Evolutionary conservation across 1,284 basidiomycete species (phyloP).

Genomic region (Meira miltonrushii): DNA sequence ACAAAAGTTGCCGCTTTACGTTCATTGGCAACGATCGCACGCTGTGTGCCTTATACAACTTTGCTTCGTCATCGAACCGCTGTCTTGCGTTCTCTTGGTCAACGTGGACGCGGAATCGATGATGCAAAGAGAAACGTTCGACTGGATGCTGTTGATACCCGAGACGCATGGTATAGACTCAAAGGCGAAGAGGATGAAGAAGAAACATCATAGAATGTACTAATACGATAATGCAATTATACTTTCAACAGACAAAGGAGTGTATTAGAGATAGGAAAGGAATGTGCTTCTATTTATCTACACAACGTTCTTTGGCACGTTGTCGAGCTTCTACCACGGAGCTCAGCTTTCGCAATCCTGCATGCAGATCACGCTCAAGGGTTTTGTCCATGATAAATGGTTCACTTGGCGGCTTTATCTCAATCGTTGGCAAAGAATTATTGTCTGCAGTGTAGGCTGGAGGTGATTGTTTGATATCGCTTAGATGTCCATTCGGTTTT

Average conservation of each 20-base stretch:
- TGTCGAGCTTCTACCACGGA: not conserved
- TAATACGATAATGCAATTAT: not conserved
- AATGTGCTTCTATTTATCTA: not conserved
- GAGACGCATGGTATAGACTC: constrained; percentile 10
- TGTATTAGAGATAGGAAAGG: not conserved
- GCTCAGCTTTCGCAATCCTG: not conserved
- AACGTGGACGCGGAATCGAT: constrained; percentile 30
- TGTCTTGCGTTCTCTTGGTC: constrained; percentile 69
- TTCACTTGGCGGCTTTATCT: no score
- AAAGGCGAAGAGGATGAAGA: constrained; percentile 6
- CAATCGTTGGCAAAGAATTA: no score
- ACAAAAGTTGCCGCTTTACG: constrained; percentile 71
- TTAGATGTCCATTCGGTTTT: no score
- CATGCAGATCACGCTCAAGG: no score
- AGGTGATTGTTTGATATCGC: not conserved
- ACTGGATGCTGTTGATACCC: constrained; percentile 31
- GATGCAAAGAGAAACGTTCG: constrained; percentile 35
- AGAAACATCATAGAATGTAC: not conserved
- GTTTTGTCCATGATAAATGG: no score
- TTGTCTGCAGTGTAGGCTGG: no score
- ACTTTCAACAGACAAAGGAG: not conserved
- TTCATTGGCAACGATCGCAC: constrained; percentile 68
- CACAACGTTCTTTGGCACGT: constrained; percentile 2
- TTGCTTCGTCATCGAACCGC: constrained; percentile 68
- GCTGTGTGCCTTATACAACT: constrained; percentile 69